A percentile compares a stretch with the other conserved stretches of the same genome.
Evolutionary conservation across 805 yeast species (phyloP).

Genomic region (Nematodospora valgi): DNA sequence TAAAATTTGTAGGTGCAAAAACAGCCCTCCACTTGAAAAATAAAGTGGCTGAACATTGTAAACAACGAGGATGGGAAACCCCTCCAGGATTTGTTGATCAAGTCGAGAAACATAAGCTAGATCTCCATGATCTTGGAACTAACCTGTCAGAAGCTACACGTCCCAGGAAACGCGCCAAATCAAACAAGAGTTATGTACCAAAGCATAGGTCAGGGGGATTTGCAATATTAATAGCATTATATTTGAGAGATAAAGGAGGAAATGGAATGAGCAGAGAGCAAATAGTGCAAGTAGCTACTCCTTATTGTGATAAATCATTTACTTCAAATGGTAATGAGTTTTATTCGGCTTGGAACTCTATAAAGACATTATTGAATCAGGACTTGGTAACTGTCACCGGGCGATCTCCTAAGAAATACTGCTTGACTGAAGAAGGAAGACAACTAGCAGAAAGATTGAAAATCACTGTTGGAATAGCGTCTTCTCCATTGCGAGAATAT

Average conservation of each 20-base stretch:
- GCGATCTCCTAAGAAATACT: constrained; percentile 53
- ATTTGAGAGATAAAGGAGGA: constrained; percentile 43
- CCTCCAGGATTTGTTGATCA: constrained; percentile 35
- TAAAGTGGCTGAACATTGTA: constrained; percentile 52
- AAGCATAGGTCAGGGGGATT: constrained; percentile 77
- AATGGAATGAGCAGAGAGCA: constrained; percentile 65
- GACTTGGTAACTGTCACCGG: constrained; percentile 57
- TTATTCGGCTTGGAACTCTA: constrained; percentile 74
- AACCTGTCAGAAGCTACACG: neutral
- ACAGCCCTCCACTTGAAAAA: constrained; percentile 51
- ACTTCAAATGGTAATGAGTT: constrained; percentile 54
- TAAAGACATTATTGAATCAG: constrained; percentile 59
- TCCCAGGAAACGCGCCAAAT: constrained; percentile 15
- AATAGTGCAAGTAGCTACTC: constrained; percentile 50
- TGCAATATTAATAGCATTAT: constrained; percentile 66
- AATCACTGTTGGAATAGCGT: constrained; percentile 37
- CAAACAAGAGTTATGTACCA: constrained; percentile 53
- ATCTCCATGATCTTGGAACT: constrained; percentile 1
- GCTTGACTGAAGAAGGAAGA: constrained; percentile 67
- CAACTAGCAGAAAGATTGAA: constrained; percentile 57
- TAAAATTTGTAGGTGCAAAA: constrained; percentile 72
- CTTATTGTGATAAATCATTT: constrained; percentile 58
- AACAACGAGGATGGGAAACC: constrained; percentile 41
- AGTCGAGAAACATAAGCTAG: constrained; percentile 11
- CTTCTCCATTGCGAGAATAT: constrained; percentile 18